These are phyloP conservation scores for Limonium bicolor DNA, from an alignment of 148 eudicot species.

Conservation along the genomic window DNA sequence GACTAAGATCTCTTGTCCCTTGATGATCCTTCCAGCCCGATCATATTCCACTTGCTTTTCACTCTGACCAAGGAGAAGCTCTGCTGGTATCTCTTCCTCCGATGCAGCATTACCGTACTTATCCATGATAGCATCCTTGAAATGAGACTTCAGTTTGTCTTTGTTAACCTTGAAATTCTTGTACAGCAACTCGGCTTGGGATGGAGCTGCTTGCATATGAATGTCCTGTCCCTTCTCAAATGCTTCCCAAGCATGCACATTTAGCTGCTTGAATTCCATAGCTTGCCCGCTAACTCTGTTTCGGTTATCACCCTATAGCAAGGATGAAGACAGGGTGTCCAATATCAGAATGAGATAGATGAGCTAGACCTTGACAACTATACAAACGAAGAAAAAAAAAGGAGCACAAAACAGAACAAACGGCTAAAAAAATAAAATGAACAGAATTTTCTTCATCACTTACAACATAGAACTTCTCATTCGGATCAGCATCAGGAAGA, in stretches of 20 bases:
- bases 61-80: conserved; percentile 81
- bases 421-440: neutral
- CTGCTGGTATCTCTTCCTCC: conserved; percentile 62
- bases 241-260: conserved; percentile 87
- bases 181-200: conserved; percentile 80
- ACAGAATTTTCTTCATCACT: conserved; percentile 10
- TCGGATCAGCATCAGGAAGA: conserved; percentile 90
- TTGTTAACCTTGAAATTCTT: conserved; percentile 67
- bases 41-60: conserved; percentile 90
- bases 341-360: too few relatives aligned
- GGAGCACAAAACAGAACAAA: too few relatives aligned
- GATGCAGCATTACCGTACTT: conserved; percentile 93
- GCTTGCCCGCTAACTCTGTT: conserved; percentile 90
- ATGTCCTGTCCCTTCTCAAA: conserved; percentile 93
- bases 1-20: conserved; percentile 72
- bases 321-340: too few relatives aligned
- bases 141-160: conserved; percentile 61
- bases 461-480: conserved; percentile 70
- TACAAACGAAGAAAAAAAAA: neutral
- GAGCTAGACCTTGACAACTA: too few relatives aligned
- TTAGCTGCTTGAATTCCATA: conserved; percentile 74
- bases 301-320: conserved; percentile 66
- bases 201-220: conserved; percentile 97
- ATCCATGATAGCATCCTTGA: conserved; percentile 65
- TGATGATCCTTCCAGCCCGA: conserved; percentile 74